Base-by-base conservation (phyloP, 495 filamentous ascomycete genomes). In the Penicillium bialowiezense region DNA sequence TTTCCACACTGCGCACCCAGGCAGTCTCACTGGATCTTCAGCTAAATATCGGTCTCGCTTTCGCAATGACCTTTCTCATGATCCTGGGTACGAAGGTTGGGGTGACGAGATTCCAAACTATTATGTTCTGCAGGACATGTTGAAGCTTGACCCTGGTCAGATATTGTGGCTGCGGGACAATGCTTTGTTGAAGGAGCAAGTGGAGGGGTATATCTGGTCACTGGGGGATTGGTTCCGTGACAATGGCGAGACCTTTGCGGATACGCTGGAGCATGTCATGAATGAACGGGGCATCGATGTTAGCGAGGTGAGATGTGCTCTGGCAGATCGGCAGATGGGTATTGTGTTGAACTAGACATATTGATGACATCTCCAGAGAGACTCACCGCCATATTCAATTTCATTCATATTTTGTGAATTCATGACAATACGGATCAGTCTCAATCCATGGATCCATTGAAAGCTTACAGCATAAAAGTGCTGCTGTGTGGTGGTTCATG, bases 41-140 rank as follows among this genome's bases (percentile, higher is more conserved):
- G 59, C 58, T n/a, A 71, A 64, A 48, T 61, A 56, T 23, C 50
- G 51, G 8, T 64, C 63, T 15, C 51, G 58, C 15, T 65, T 68
- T 38, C 66, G 66, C 13, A 68, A 58, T 44, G 61, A 68, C 14
- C 50, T 71, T 15, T 73, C 67, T 58, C 67, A 74, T 40, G 69
- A 68, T 24, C 67, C 64, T 2, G 68, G 66, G 12, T 55, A 47
- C 13, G 66, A 71, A 44, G 82, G 81, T 35, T 85, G 82, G 82
- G 82, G 82, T 23, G 81, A 84, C 51, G 81, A 82, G 47, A 79
- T 83, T 33, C 65, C 68, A 31, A 80, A 84, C 44, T 84, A 84
- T 60, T 84, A 84, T 50, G 70, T 84, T 15, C 72, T 85, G 19
- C 79, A 84, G 59, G 82, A 84, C 51, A 83, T 85, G 82, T 67